Evolutionary conservation across 306 rosid genomes (phyloP).

Genomic region (Trifolium fragiferum): DNA sequence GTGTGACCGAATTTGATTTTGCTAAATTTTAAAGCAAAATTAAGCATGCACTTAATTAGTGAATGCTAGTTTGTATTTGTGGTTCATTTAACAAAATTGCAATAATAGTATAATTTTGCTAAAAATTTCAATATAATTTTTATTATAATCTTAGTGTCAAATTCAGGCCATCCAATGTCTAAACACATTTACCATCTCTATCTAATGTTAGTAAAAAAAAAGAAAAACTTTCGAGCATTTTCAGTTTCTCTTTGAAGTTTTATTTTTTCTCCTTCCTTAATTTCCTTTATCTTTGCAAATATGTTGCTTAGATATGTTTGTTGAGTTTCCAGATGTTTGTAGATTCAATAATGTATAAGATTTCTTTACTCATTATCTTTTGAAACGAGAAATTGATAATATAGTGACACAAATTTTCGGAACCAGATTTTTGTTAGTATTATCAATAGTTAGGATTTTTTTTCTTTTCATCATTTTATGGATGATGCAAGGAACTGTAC

Average conservation of each 20-base stretch:
- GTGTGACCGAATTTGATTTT: too few relatives aligned
- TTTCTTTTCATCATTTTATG: conserved; percentile 37
- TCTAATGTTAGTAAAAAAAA: too few relatives aligned
- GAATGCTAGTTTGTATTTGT: too few relatives aligned
- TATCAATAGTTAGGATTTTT: conserved; percentile 29
- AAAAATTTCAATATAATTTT: too few relatives aligned
- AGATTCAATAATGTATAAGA: background rate
- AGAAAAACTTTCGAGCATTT: background rate
- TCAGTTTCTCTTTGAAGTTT: background rate
- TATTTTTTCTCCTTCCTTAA: too few relatives aligned
- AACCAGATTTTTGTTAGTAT: conserved; percentile 41
- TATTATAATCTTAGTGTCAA: too few relatives aligned
- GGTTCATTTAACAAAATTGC: too few relatives aligned
- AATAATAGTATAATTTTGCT: too few relatives aligned
- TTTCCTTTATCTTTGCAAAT: background rate
- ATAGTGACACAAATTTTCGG: background rate
- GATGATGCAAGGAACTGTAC: conserved; percentile 44
- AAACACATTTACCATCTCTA: too few relatives aligned
- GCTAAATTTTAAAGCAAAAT: too few relatives aligned
- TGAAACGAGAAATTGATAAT: background rate
- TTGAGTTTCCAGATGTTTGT: background rate
- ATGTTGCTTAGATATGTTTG: background rate
- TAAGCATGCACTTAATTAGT: too few relatives aligned
- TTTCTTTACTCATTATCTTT: conserved; percentile 1
- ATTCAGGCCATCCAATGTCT: too few relatives aligned